Evolutionary conservation across 169 alveolate genomes (phyloP).

Genomic region (Besnoitia besnoiti): DNA sequence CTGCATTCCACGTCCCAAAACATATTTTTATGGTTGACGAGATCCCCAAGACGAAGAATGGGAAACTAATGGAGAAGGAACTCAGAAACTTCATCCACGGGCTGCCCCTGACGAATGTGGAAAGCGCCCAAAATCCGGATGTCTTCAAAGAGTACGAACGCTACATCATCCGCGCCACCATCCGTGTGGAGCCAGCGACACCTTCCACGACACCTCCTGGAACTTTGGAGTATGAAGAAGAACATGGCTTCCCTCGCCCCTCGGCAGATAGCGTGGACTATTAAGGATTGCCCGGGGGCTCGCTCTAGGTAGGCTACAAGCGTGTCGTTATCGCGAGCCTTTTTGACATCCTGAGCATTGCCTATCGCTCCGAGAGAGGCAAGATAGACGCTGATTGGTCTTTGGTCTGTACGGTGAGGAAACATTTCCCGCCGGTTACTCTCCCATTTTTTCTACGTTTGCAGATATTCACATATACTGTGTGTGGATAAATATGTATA

Average conservation of each 20-base stretch:
- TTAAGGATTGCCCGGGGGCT: no score
- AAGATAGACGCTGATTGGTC: no score
- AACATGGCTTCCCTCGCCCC: not conserved
- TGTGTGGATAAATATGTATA: no score
- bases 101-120: not conserved
- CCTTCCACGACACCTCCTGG: not conserved
- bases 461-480: no score
- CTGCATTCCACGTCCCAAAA: slow-evolving; percentile 30
- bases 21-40: slow-evolving; percentile 16
- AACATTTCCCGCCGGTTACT: no score
- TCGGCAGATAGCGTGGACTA: not conserved
- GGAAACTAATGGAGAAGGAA: slow-evolving; percentile 42
- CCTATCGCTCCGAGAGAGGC: no score
- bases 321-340: no score
- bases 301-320: no score
- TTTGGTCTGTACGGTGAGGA: no score
- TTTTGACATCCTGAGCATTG: no score
- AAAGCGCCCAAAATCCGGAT: slow-evolving; percentile 12
- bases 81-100: slow-evolving; percentile 31
- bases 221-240: not conserved
- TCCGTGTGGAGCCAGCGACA: not conserved
- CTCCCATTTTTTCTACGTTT: no score
- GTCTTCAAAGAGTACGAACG: slow-evolving; percentile 27
- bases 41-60: slow-evolving; percentile 54
- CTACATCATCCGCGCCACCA: not conserved